These are phyloP conservation scores for Amauroascus verrucosus DNA, from an alignment of 2,329 filamentous ascomycete species.

Conservation along the genomic window DNA sequence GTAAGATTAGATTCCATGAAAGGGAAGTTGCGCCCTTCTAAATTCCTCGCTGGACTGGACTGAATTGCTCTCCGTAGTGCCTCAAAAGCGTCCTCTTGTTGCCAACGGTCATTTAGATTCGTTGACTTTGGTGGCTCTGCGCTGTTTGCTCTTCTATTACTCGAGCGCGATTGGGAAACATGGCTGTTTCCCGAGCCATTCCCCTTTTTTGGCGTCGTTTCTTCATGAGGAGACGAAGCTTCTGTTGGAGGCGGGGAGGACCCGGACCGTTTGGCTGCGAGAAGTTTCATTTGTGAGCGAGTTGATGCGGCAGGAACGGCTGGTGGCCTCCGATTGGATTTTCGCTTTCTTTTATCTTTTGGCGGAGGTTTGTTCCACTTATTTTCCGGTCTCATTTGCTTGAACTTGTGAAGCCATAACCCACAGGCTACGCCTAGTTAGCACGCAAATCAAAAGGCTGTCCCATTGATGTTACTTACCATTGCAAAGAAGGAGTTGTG, in stretches of 20 bases:
- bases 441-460: slow-evolving; percentile 17
- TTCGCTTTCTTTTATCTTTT: slow-evolving; percentile 34
- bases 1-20: slow-evolving; percentile 45
- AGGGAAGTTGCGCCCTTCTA: slow-evolving; percentile 33
- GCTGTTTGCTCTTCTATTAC: slow-evolving; percentile 39
- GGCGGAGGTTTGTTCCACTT: slow-evolving; percentile 62
- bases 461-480: slow-evolving; percentile 44
- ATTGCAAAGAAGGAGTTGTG: slow-evolving; percentile 74
- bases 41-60: slow-evolving; percentile 49
- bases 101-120: slow-evolving; percentile 28
- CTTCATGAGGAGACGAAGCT: slow-evolving; percentile 17
- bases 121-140: slow-evolving; percentile 35
- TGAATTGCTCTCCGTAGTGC: slow-evolving; percentile 47
- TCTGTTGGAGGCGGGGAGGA: slow-evolving; percentile 22
- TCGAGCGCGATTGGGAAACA: slow-evolving; percentile 27
- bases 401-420: slow-evolving; percentile 86
- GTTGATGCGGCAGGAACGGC: slow-evolving; percentile 24
- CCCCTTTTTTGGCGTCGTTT: slow-evolving; percentile 6
- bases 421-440: slow-evolving; percentile 57
- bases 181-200: slow-evolving; percentile 15
- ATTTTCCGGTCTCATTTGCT: slow-evolving; percentile 68
- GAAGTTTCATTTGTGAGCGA: slow-evolving; percentile 15
- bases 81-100: slow-evolving; percentile 34
- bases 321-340: slow-evolving; percentile 26
- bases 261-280: slow-evolving; percentile 24